Base-by-base conservation (phyloP, 73 alveolate genomes). In the Diophrys appendiculata region DNA sequence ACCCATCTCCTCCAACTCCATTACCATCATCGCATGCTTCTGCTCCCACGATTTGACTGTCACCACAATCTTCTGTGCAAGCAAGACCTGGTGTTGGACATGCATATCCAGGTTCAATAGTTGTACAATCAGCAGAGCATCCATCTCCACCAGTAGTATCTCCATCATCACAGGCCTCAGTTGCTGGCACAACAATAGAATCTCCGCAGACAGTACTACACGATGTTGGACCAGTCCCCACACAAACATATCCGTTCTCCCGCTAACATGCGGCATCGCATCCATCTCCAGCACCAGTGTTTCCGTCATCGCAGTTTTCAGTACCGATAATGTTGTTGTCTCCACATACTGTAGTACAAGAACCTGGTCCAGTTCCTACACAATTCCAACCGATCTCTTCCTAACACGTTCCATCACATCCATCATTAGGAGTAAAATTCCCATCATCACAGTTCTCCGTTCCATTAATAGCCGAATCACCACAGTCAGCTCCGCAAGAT, bases 391-490 rank as follows among this genome's bases (percentile, higher is more conserved):
- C 91, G 8, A 55, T 56, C 34, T 88, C 94, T 23, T 82, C 55
- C 0, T 29, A 29, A 52, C 94, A 88, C 0, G 0, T 0, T 13
- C 88, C 67, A 54, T 68, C 43, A 32, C 94, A 88, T 0, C 94
- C 94, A 69, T 88, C 94, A 30, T 32, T 33, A 25, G 34, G 29
- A 3, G 33, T 14, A 0, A 1, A 30, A 75, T 87, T 87, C 13
- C 90, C 90, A 81, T 81, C 94, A 54, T 87, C 94, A 26, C 94
- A 70, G n/a, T 70, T n/a, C n/a, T n/a, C n/a, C n/a, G n/a, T n/a
- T n/a, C n/a, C n/a, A n/a, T n/a, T n/a, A n/a, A n/a, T n/a, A n/a
- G n/a, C n/a, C n/a, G n/a, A n/a, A n/a, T n/a, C n/a, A n/a, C n/a
- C n/a, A n/a, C n/a, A n/a, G n/a, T n/a, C n/a, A n/a, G n/a, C n/a